These are phyloP conservation scores for Lachancea kluyveri DNA, from an alignment of 805 yeast species.

Conservation along the genomic window DNA sequence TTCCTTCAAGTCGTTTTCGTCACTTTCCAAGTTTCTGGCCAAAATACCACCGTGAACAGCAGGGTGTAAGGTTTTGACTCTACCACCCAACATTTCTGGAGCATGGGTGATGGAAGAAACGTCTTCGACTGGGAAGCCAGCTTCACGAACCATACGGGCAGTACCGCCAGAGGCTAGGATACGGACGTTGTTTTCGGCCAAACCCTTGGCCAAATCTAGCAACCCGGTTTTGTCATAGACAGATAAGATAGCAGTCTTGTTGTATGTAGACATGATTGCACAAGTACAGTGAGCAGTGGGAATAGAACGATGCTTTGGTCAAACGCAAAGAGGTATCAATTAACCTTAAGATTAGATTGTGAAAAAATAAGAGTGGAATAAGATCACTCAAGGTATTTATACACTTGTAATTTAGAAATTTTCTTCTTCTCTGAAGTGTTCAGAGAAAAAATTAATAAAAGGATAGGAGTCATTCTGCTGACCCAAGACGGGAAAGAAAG, in stretches of 20 bases:
- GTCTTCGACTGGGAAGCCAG: conserved; percentile 97
- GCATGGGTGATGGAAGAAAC: conserved; percentile 94
- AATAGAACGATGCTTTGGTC: too few species aligned
- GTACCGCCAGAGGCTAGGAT: conserved; percentile 98
- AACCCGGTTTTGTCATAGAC: conserved; percentile 97
- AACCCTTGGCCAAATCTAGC: conserved; percentile 92
- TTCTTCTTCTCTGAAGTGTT: too few species aligned
- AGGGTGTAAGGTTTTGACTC: conserved; percentile 97
- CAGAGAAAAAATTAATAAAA: too few species aligned
- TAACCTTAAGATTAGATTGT: too few species aligned
- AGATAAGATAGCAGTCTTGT: conserved; percentile 88
- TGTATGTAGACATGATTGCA: conserved; percentile 31
- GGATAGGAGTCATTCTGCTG: too few species aligned
- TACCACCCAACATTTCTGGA: conserved; percentile 98
- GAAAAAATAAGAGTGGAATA: too few species aligned
- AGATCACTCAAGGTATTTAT: too few species aligned
- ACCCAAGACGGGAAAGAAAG: too few species aligned
- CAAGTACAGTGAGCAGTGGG: too few species aligned
- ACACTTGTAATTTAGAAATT: too few species aligned
- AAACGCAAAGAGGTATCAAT: too few species aligned
- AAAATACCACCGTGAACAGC: conserved; percentile 98
- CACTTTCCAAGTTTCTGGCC: conserved; percentile 88
- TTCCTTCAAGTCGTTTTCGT: conserved; percentile 78
- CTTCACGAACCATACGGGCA: conserved; percentile 87
- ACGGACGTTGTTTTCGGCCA: conserved; percentile 81